Base-by-base conservation (phyloP, 1,284 basidiomycete species). In the Apiotrichum veenhuisii region DNA sequence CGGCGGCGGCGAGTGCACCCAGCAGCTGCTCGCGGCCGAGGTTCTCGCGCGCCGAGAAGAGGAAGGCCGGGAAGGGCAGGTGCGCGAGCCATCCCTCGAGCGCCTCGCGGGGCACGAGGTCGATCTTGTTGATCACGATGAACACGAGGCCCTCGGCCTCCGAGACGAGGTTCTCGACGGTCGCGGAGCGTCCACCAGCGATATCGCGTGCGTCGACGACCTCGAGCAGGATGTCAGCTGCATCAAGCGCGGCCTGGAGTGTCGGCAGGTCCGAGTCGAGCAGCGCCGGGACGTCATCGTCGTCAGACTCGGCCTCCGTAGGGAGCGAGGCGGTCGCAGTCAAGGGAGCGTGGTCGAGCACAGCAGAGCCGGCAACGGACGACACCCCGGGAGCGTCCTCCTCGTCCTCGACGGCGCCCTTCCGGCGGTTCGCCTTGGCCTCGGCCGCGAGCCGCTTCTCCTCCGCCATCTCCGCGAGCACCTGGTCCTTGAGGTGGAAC, bases 401-500 rank as follows among this genome's bases (percentile, higher is more conserved):
- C 20, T 75, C 78, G 18, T 75, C 69, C 40, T 73, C 67, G 22
- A 71, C 77, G 10, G 68, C 36, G 30, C 27, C 49, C 27, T 45
- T 48, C 44, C 36, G 33, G 30, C 53, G 44, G 45, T 38, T 43
- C 17, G 17, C 23, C 42, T 45, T 52, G 22, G 48, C 57, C 53
- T 59, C 50, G 22, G 3, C 34, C 3, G 91, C 88, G 61, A 81
- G 75, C 68, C 87, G 82, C 62, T 90, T 84, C 72, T 89, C 83
- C 64, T 89, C 88, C 44, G 86, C 86, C 42, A 93, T 83, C 72
- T 98, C 95, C 17, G 91, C 91, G 42, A 98, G 81, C 57, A 98
- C 87, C 77, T 95, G 87, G 73, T 97, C 95, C 80, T 98, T 98
- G 83, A 88, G 96, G 4, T 94, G 95, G 80, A 94, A 96, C 61